Evolutionary conservation across 2,329 filamentous ascomycete genomes (phyloP).

Genomic region (Trichoderma sp.): DNA sequence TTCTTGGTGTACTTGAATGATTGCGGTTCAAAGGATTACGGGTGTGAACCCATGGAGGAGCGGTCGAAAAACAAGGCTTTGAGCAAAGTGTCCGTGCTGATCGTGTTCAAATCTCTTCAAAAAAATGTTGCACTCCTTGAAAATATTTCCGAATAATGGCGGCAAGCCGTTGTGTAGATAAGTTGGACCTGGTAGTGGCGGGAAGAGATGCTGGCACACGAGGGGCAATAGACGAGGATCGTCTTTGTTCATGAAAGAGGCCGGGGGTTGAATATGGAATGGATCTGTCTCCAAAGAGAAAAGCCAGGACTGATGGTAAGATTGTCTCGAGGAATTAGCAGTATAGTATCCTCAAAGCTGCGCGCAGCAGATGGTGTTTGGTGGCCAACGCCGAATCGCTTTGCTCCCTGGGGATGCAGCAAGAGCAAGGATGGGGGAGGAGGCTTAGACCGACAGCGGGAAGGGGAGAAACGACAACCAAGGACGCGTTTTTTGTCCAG

Average conservation of each 20-base stretch:
- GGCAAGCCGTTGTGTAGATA: neutral
- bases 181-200: neutral
- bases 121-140: neutral
- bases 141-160: neutral
- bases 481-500: slow-evolving; percentile 6
- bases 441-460: neutral
- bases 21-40: neutral
- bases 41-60: neutral
- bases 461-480: neutral
- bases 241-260: neutral
- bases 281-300: neutral
- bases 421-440: neutral
- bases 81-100: neutral
- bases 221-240: neutral
- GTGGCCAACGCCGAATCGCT: neutral
- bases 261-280: neutral
- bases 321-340: neutral
- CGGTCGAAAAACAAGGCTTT: neutral
- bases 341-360: neutral
- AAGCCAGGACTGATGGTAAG: neutral
- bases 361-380: neutral
- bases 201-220: no score
- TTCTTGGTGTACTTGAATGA: neutral
- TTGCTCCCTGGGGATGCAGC: neutral
- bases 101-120: neutral